phyloP scores from a whole-genome alignment of 2,329 filamentous ascomycete species.

The Epichloe sibirici region DNA sequence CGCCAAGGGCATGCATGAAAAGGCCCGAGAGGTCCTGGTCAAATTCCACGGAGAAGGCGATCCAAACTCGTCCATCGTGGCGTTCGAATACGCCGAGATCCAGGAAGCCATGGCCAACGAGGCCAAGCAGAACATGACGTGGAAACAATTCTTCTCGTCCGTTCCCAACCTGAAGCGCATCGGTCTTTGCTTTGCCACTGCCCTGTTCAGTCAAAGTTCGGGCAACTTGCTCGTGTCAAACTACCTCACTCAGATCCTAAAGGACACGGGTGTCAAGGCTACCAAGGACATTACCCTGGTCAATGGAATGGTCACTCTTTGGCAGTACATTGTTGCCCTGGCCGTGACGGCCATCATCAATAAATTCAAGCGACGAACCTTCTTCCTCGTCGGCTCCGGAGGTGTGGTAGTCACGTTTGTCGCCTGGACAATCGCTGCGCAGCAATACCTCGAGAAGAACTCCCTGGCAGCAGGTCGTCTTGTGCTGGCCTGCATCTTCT shows the following conservation, averaged over 20 bases:
- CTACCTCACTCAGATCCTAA: conserved; percentile 27
- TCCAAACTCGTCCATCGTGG: conserved; percentile 29
- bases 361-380: conserved; percentile 23
- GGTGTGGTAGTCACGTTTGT: conserved; percentile 27
- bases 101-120: conserved; percentile 28
- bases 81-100: conserved; percentile 37
- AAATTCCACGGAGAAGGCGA: conserved; percentile 40
- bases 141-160: conserved; percentile 29
- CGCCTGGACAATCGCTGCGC: conserved; percentile 26
- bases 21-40: conserved; percentile 37
- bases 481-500: conserved; percentile 29
- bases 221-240: conserved; percentile 31
- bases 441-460: conserved; percentile 22
- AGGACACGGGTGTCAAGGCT: conserved; percentile 24
- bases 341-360: conserved; percentile 24
- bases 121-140: conserved; percentile 23
- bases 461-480: conserved; percentile 20
- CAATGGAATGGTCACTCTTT: conserved; percentile 29
- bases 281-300: conserved; percentile 28
- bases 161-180: conserved; percentile 27
- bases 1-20: conserved; percentile 33
- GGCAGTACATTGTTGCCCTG: conserved; percentile 30
- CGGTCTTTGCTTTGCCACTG: conserved; percentile 26
- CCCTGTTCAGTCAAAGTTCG: conserved; percentile 28
- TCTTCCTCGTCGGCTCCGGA: conserved; percentile 26